Evolutionary conservation across 352 stramenopile genomes (phyloP).

Genomic region (Phytophthora macrochlamydospora): DNA sequence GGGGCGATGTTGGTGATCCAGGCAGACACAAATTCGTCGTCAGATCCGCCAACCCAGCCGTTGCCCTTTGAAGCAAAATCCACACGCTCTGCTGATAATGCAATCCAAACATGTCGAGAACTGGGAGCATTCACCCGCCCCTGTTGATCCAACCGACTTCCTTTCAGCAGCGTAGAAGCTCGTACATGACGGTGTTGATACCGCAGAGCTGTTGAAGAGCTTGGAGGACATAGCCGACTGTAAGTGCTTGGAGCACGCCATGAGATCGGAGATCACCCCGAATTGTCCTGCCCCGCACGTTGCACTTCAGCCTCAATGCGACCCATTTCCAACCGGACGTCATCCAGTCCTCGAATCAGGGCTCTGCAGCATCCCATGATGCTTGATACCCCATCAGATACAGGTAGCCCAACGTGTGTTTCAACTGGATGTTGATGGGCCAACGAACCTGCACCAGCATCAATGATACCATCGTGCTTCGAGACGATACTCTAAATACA

Average conservation of each 20-base stretch:
- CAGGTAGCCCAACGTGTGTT: too few relatives aligned
- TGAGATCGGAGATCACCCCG: constrained; percentile 41
- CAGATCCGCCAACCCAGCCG: not conserved
- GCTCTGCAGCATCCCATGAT: not conserved
- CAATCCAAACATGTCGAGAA: constrained; percentile 74
- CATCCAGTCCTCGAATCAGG: constrained; percentile 56
- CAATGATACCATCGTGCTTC: too few relatives aligned
- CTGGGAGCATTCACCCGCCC: constrained; percentile 38
- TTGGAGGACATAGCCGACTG: constrained; percentile 59
- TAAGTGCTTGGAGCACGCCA: constrained; percentile 30
- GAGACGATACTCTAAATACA: too few relatives aligned
- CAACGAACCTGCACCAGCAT: too few relatives aligned
- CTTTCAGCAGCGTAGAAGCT: constrained; percentile 38
- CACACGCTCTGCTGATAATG: constrained; percentile 59
- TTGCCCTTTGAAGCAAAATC: constrained; percentile 20
- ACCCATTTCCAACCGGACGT: constrained; percentile 58
- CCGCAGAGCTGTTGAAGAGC: constrained; percentile 73
- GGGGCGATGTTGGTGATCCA: constrained; percentile 16
- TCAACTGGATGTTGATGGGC: too few relatives aligned
- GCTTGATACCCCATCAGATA: too few relatives aligned
- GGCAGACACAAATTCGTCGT: constrained; percentile 35
- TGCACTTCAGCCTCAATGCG: constrained; percentile 62
- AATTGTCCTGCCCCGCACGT: constrained; percentile 23
- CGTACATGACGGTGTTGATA: constrained; percentile 91
- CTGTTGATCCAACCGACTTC: constrained; percentile 21